These are phyloP conservation scores for Macrocybe sp. DNA, from an alignment of 1,284 basidiomycete species.

Conservation along the genomic window DNA sequence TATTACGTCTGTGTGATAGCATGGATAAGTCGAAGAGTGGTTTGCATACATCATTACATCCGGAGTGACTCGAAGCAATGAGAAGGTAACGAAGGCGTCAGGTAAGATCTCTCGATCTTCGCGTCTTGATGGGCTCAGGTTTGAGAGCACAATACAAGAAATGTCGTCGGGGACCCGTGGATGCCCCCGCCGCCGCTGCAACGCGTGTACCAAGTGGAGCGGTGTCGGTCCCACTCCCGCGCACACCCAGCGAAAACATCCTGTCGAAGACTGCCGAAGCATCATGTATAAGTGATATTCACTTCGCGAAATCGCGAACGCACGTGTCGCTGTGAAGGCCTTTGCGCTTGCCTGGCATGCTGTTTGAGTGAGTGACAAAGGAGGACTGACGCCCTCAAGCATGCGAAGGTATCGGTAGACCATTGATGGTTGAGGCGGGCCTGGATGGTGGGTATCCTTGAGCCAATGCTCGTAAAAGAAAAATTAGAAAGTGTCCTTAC, in stretches of 20 bases:
- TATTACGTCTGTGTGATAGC: no score
- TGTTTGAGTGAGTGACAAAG: conserved; percentile 74
- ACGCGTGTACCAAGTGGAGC: conserved; percentile 58
- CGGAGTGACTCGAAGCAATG: background rate
- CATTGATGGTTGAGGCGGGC: conserved; percentile 84
- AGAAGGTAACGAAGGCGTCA: background rate
- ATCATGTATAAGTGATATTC: conserved; percentile 2
- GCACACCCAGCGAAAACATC: conserved; percentile 84
- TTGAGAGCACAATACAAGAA: conserved; percentile 77
- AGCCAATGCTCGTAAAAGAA: conserved; percentile 12
- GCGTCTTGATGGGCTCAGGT: conserved; percentile 35
- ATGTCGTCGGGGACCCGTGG: conserved; percentile 68
- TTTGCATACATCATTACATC: no score
- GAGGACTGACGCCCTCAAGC: conserved; percentile 78
- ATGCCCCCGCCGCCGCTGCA: conserved; percentile 46
- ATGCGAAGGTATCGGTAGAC: conserved; percentile 84
- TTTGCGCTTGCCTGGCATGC: conserved; percentile 86
- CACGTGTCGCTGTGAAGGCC: conserved; percentile 78
- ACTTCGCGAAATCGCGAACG: conserved; percentile 20
- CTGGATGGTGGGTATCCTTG: conserved; percentile 24
- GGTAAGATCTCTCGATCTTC: conserved; percentile 28
- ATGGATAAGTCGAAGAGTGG: no score
- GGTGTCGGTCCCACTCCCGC: conserved; percentile 62
- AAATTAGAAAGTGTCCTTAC: conserved; percentile 29
- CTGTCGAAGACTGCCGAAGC: conserved; percentile 72